Evolutionary conservation across 2,329 filamentous ascomycete species (phyloP).

Genomic region (Scorias spongiosa): DNA sequence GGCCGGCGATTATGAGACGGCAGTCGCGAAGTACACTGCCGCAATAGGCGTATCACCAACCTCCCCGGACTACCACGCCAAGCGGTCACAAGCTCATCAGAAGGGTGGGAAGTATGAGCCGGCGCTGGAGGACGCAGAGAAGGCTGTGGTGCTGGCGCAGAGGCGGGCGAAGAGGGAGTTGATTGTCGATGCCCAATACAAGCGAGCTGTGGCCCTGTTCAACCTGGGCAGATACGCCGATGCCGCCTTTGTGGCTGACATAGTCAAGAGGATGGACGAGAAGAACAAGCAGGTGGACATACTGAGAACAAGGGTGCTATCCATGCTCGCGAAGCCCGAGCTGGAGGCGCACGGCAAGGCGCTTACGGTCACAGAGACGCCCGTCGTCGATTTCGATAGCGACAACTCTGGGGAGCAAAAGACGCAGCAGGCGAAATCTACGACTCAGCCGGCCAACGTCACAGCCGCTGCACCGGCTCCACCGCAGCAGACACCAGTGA

Average conservation of each 20-base stretch:
- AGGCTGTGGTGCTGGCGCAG: constrained; percentile 47
- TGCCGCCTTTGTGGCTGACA: constrained; percentile 53
- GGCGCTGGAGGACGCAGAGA: constrained; percentile 31
- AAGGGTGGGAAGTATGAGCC: constrained; percentile 36
- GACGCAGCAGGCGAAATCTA: constrained; percentile 21
- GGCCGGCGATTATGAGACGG: constrained; percentile 47
- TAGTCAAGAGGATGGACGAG: constrained; percentile 38
- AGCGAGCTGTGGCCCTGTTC: constrained; percentile 60
- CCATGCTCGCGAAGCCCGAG: constrained; percentile 19
- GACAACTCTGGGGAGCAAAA: neutral
- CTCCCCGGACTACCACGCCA: constrained; percentile 66
- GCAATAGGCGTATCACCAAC: constrained; percentile 47
- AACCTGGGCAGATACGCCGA: constrained; percentile 58
- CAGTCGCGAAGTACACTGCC: constrained; percentile 51
- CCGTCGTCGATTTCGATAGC: constrained; percentile 23
- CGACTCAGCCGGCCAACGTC: constrained; percentile 23
- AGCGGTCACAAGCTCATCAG: constrained; percentile 65
- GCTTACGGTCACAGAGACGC: constrained; percentile 37
- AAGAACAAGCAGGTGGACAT: constrained; percentile 41
- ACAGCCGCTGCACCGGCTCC: constrained; percentile 2
- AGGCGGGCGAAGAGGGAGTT: constrained; percentile 59
- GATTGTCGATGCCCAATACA: constrained; percentile 68
- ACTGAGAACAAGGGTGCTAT: constrained; percentile 20
- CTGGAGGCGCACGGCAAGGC: constrained; percentile 33
- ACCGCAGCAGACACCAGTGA: constrained; percentile 28